phyloP scores from a whole-genome alignment of 2,329 filamentous ascomycete genomes.

The Aspergillus hiratsukae region DNA sequence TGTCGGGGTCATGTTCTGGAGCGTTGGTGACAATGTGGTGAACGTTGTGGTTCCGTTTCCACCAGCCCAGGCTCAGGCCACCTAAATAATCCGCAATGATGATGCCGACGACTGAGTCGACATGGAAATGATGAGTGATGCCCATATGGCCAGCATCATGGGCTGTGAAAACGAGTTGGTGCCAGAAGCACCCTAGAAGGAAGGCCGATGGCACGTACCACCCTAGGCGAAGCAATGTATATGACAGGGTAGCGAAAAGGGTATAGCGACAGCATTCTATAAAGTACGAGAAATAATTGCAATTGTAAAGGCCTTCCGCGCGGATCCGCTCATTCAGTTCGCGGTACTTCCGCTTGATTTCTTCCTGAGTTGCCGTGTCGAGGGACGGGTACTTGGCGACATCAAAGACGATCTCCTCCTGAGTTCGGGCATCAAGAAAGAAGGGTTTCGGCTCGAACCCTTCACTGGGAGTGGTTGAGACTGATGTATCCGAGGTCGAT shows the following conservation, averaged over 20 bases:
- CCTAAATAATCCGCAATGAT: slow-evolving; percentile 85
- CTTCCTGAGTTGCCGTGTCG: slow-evolving; percentile 67
- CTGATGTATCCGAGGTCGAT: slow-evolving; percentile 23
- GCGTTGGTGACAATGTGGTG: slow-evolving; percentile 96
- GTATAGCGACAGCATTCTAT: slow-evolving; percentile 70
- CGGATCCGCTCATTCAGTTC: slow-evolving; percentile 66
- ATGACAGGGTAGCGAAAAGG: slow-evolving; percentile 58
- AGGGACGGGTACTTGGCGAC: slow-evolving; percentile 74
- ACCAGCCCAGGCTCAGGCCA: slow-evolving; percentile 89
- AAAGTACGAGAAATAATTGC: slow-evolving; percentile 75
- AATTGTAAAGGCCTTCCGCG: slow-evolving; percentile 73
- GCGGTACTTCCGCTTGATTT: slow-evolving; percentile 78
- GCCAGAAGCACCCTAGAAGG: slow-evolving; percentile 82
- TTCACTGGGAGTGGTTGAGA: slow-evolving; percentile 22
- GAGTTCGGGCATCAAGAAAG: slow-evolving; percentile 68
- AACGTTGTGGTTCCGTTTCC: slow-evolving; percentile 94
- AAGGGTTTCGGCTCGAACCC: slow-evolving; percentile 46
- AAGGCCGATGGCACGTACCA: slow-evolving; percentile 69
- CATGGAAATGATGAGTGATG: slow-evolving; percentile 84
- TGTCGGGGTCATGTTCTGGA: slow-evolving; percentile 93
- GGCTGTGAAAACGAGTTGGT: slow-evolving; percentile 87
- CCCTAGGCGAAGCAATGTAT: slow-evolving; percentile 56
- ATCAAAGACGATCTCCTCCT: slow-evolving; percentile 70
- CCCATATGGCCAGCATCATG: slow-evolving; percentile 98
- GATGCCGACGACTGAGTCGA: slow-evolving; percentile 82